Percentiles rank a stretch among this genome's conserved stretches.
Evolutionary conservation across 2,329 filamentous ascomycete species (phyloP).

Genomic region (Exophiala alcalophila): DNA sequence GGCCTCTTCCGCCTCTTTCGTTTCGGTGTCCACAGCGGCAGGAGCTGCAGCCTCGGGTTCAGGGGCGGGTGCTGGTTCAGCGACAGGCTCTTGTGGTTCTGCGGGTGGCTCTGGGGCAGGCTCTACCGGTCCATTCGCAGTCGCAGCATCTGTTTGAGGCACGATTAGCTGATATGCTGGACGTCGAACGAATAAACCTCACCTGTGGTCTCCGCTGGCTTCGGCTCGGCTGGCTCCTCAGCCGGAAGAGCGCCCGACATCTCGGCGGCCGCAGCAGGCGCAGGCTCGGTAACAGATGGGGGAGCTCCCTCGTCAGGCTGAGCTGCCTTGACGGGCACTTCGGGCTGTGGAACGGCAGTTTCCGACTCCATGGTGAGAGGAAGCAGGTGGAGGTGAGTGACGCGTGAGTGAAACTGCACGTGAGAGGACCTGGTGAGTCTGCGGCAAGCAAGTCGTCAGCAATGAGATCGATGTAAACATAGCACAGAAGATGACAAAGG

Average conservation of each 20-base stretch:
- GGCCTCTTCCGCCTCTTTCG: conserved; percentile 24
- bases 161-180: neutral
- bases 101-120: conserved; percentile 29
- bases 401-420: conserved; percentile 15
- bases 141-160: conserved; percentile 26
- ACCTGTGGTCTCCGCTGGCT: conserved; percentile 34
- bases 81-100: conserved; percentile 36
- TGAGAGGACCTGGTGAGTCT: conserved; percentile 10
- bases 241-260: conserved; percentile 33
- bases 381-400: conserved; percentile 6
- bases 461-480: conserved; percentile 1
- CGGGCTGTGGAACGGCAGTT: conserved; percentile 15
- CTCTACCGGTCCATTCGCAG: conserved; percentile 29
- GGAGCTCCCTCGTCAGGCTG: conserved; percentile 28
- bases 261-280: conserved; percentile 26
- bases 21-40: conserved; percentile 14
- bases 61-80: conserved; percentile 36
- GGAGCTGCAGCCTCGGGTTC: conserved; percentile 25
- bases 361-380: conserved; percentile 20
- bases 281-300: conserved; percentile 26
- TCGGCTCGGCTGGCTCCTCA: conserved; percentile 37
- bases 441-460: conserved; percentile 9
- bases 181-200: conserved; percentile 20
- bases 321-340: conserved; percentile 27
- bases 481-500: neutral